A percentile compares a stretch with the other conserved stretches of the same genome.
These are phyloP conservation scores for Flaveria ramosissima DNA, from an alignment of 129 eudicot genomes.

Conservation along the genomic window DNA sequence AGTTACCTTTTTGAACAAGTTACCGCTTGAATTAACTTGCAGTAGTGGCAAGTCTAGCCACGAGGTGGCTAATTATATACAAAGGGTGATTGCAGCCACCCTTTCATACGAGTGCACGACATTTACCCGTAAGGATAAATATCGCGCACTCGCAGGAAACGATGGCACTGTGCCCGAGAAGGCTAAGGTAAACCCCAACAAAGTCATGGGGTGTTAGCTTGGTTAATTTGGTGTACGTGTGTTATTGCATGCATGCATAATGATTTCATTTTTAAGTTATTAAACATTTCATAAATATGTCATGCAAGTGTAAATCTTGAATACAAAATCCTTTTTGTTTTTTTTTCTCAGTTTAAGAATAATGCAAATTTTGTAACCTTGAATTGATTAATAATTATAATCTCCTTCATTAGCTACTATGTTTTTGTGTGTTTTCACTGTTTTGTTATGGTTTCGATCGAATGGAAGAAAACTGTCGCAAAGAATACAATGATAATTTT, in stretches of 20 bases:
- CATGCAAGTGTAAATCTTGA: neutral
- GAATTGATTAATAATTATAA: neutral
- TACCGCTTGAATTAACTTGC: constrained; percentile 53
- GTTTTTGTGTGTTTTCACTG: no score
- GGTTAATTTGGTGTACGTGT: neutral
- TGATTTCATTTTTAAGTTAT: no score
- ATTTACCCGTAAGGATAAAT: constrained; percentile 62
- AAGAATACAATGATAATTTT: no score
- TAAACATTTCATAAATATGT: neutral
- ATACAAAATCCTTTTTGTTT: no score
- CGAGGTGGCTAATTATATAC: constrained; percentile 75
- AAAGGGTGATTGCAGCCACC: constrained; percentile 64
- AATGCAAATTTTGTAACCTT: neutral
- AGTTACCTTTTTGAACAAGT: constrained; percentile 60
- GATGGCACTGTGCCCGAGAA: constrained; percentile 61
- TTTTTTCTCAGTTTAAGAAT: neutral
- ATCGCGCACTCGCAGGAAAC: constrained; percentile 62
- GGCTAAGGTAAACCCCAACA: constrained; percentile 37
- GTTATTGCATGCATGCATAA: neutral
- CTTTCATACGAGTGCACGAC: constrained; percentile 65
- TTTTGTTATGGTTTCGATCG: no score
- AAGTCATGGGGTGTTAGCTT: constrained; percentile 59
- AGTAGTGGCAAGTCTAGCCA: constrained; percentile 55
- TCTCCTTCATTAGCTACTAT: no score
- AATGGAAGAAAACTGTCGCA: no score